Evolutionary conservation across 2,329 filamentous ascomycete species (phyloP), one percentile per base, ranked within the genome.

Genomic region (Paracoccidioides brasiliensis): DNA sequence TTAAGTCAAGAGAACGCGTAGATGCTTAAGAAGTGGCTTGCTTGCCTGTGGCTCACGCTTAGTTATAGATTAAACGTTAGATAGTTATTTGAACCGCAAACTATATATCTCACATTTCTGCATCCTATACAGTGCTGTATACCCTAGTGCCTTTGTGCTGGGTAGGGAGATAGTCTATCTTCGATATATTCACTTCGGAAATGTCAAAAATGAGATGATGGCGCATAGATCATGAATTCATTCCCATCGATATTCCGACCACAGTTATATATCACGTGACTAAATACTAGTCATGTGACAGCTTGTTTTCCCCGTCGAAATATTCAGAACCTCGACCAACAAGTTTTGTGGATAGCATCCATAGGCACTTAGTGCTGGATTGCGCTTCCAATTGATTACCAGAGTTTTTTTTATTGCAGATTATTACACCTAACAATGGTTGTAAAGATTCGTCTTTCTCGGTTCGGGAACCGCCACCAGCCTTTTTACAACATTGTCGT

Each of bases 401-500:
- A 14, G 38, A 8, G 35, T 14, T 10, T 32, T 32, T 52, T 22
- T 1, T 40, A 12, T 42, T 32, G 4, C 30, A 6, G 2, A 15
- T 33, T 52, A 8, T 51, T 53, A 54, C 64, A 79, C 64, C 56
- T 59, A 64, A 80, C 64, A 53, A 95, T 98, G 93, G 91, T 97
- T 59, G 80, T 98, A 66, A 87, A 87, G 71, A 93, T 98, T 71
- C 86, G 93, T 57, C 83, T 98, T 64, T 88, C 93, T 64, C 90
- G 93, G 71, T 95, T 97, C 71, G 90, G 90, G 69, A 88, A 86
- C 71, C 83, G 81, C 61, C 90, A 95, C 69, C 71, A 81, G n/a
- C 91, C 93, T 2, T 86, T 96, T 65, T 98, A 95, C 80, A 98
- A 98, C 76, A 96, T 98, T 61, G 89, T 97, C 62, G 88, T 98